phyloP scores from a whole-genome alignment of 2,329 filamentous ascomycete genomes.

The Beauveria brongniartii region DNA sequence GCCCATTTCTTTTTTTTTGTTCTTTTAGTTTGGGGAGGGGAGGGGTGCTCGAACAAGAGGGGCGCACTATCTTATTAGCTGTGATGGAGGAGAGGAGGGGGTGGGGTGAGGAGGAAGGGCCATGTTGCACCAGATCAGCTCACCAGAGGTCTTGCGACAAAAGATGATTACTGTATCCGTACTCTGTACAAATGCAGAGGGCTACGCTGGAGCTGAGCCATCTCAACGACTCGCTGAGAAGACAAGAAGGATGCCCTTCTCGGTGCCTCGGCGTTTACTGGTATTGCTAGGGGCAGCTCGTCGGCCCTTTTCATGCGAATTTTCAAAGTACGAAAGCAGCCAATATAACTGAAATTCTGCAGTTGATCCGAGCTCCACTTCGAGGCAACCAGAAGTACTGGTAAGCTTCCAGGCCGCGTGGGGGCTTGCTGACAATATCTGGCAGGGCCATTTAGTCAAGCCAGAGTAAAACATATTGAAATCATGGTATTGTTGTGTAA shows the following conservation, averaged over 20 bases:
- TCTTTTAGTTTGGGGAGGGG: background rate
- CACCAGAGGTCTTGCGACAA: background rate
- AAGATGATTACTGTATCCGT: background rate
- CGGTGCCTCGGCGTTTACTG: too few relatives aligned
- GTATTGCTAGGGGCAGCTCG: background rate
- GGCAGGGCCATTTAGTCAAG: too few relatives aligned
- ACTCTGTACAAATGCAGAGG: background rate
- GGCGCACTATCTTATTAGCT: background rate
- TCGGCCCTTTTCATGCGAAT: background rate
- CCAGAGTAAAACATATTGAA: background rate
- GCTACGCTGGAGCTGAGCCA: background rate
- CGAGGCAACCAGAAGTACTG: too few relatives aligned
- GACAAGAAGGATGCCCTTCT: background rate
- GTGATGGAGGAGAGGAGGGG: too few relatives aligned
- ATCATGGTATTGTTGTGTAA: background rate
- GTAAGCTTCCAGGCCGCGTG: too few relatives aligned
- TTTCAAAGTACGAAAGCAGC: background rate
- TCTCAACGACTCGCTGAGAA: background rate
- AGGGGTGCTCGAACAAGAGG: background rate
- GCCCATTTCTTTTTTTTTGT: background rate
- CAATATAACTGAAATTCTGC: conserved; percentile 5
- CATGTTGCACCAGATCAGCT: background rate
- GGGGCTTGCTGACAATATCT: too few relatives aligned
- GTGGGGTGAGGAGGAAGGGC: too few relatives aligned
- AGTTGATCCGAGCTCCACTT: background rate